Conservation (phyloP, 306 rosid genomes). For the Prunus kanzakura region DNA sequence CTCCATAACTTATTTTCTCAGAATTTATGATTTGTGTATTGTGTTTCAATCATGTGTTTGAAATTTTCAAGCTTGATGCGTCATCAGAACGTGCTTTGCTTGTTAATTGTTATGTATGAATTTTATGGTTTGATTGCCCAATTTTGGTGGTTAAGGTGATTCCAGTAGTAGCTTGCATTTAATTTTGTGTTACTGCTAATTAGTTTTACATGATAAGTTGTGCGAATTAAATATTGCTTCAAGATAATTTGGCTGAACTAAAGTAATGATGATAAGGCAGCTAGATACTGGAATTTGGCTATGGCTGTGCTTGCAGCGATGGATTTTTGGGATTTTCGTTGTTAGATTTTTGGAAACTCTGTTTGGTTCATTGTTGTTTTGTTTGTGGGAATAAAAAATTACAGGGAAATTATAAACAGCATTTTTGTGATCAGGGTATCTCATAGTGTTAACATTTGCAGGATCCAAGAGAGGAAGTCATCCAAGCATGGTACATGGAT, state of each 20-base stretch:
- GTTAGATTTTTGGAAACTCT: background rate
- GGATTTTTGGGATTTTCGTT: background rate
- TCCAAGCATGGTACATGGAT: conserved; percentile 99
- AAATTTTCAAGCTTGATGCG: background rate
- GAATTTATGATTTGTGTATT: background rate
- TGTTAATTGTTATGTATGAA: background rate
- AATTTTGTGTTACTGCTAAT: background rate
- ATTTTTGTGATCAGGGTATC: conserved; percentile 1
- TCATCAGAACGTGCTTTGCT: background rate
- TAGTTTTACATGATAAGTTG: background rate
- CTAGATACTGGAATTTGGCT: background rate
- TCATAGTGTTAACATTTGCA: conserved; percentile 24
- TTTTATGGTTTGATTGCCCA: background rate
- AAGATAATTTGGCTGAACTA: background rate
- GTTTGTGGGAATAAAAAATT: background rate
- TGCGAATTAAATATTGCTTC: background rate
- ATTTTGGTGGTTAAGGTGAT: background rate
- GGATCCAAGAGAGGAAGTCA: conserved; percentile 92
- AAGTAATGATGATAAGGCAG: background rate
- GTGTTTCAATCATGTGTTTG: background rate
- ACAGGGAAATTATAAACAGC: background rate
- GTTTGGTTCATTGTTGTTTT: background rate
- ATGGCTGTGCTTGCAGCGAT: background rate
- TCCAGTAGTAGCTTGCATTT: background rate
- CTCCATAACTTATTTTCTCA: background rate